A percentile compares a stretch with the other conserved stretches of the same genome.
These are phyloP conservation scores for Boeremia lycopersici DNA, from an alignment of 2,329 filamentous ascomycete genomes.

Conservation along the genomic window DNA sequence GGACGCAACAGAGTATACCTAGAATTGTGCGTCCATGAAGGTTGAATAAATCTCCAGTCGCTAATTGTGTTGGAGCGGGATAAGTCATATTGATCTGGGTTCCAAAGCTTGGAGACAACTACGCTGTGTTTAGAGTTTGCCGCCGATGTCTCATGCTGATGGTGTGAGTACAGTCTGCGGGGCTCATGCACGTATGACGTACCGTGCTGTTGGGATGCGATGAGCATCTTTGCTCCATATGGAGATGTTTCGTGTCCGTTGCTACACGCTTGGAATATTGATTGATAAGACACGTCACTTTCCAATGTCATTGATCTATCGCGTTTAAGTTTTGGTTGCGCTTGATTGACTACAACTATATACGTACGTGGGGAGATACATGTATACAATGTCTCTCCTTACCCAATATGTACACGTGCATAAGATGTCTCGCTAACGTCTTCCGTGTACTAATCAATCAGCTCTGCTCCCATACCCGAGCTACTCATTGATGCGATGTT, in stretches of 20 bases:
- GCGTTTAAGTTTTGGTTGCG: too few relatives aligned
- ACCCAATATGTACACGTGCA: neutral
- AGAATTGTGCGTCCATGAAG: constrained; percentile 32
- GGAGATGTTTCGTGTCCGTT: too few relatives aligned
- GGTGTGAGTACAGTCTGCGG: neutral
- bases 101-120: too few relatives aligned
- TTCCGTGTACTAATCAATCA: neutral
- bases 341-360: too few relatives aligned
- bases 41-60: constrained; percentile 30
- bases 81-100: constrained; percentile 17
- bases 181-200: neutral
- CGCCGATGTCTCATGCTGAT: neutral
- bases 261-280: too few relatives aligned
- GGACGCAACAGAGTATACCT: constrained; percentile 16
- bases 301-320: too few relatives aligned
- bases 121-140: neutral
- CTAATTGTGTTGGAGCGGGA: constrained; percentile 21
- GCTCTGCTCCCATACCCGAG: neutral
- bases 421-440: neutral
- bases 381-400: too few relatives aligned
- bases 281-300: too few relatives aligned
- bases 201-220: too few relatives aligned
- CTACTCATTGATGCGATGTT: constrained; percentile 54
- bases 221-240: too few relatives aligned
- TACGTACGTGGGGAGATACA: too few relatives aligned